A percentile compares a stretch with the other conserved stretches of the same genome.
Conservation (phyloP, 305 asterid species). For the Fraxinus latifolia region DNA sequence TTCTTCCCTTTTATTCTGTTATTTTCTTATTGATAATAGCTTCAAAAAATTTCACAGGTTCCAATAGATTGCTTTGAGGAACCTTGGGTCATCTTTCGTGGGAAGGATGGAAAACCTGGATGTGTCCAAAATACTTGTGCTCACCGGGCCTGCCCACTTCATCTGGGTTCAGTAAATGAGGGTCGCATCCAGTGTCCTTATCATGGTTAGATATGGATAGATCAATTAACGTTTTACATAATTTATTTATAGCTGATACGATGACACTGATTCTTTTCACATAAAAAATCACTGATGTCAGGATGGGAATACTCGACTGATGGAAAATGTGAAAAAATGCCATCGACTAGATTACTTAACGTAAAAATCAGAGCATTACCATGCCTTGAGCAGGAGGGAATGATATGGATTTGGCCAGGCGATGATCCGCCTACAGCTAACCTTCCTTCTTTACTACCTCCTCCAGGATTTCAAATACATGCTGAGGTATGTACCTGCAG, state of each 20-base stretch:
- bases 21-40: background rate
- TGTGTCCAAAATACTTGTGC: conserved; percentile 87
- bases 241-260: background rate
- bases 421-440: conserved; percentile 69
- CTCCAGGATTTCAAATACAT: conserved; percentile 75
- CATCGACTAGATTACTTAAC: conserved; percentile 64
- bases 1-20: background rate
- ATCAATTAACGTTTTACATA: background rate
- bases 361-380: conserved; percentile 71
- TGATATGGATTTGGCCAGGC: conserved; percentile 96
- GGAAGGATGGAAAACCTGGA: conserved; percentile 82
- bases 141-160: conserved; percentile 89
- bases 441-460: conserved; percentile 70
- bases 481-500: conserved; percentile 59
- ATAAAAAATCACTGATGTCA: conserved; percentile 28
- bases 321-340: conserved; percentile 90
- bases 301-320: conserved; percentile 91
- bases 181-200: conserved; percentile 92
- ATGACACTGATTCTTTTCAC: conserved; percentile 1
- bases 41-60: conserved; percentile 35
- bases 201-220: conserved; percentile 52
- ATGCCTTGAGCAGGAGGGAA: conserved; percentile 82
- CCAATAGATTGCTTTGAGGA: conserved; percentile 87
- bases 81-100: conserved; percentile 89
- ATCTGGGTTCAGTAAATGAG: conserved; percentile 80